Conservation (phyloP, 2,329 filamentous ascomycete species). For the Ophiostoma ulmi region DNA sequence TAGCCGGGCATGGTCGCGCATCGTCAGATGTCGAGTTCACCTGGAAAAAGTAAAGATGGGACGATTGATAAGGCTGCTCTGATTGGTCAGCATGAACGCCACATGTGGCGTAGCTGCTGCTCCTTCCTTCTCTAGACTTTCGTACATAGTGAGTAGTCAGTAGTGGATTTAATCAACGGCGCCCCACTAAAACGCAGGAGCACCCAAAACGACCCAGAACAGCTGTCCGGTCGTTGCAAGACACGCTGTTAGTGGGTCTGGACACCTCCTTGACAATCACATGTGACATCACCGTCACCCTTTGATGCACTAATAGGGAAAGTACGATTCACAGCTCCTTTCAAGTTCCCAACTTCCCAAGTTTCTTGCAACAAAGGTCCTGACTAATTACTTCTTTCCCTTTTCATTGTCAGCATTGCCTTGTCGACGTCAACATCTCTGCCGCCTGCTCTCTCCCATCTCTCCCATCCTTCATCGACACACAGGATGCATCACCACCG, state of each 20-base stretch:
- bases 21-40: slow-evolving; percentile 2
- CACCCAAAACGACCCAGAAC: neutral
- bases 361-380: too few relatives aligned
- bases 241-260: slow-evolving; percentile 9
- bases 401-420: neutral
- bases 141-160: too few relatives aligned
- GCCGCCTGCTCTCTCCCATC: neutral
- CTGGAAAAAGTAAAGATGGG: neutral
- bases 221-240: neutral
- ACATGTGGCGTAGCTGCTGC: neutral
- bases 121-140: neutral
- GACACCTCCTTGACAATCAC: slow-evolving; percentile 7
- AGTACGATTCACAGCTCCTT: neutral
- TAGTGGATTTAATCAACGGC: neutral
- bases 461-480: neutral
- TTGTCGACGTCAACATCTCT: neutral
- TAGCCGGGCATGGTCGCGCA: neutral
- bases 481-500: slow-evolving; percentile 9
- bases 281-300: slow-evolving; percentile 9
- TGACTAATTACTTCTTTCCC: neutral
- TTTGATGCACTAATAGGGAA: neutral
- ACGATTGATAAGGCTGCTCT: neutral
- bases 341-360: neutral
- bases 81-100: neutral
- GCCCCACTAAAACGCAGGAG: slow-evolving; percentile 3